Percentiles rank a stretch among this genome's conserved stretches.
These are phyloP conservation scores for Nicotiana attenuata DNA, from an alignment of 257 asterid species.

Conservation along the genomic window DNA sequence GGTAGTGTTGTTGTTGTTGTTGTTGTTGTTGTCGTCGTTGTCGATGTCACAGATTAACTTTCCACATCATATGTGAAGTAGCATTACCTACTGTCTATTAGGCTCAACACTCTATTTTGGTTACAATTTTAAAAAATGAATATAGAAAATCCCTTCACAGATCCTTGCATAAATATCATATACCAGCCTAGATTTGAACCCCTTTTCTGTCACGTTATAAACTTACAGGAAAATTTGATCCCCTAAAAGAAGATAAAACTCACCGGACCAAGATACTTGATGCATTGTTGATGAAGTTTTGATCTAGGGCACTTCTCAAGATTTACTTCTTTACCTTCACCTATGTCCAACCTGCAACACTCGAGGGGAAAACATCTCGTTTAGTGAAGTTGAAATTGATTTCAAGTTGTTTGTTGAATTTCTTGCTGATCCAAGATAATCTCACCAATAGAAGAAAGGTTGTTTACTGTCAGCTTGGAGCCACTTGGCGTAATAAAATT, in stretches of 20 bases:
- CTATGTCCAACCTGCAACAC: conserved; percentile 64
- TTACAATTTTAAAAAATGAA: not conserved
- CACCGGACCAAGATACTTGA: conserved; percentile 89
- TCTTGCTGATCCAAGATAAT: not conserved
- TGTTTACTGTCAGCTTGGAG: conserved; percentile 69
- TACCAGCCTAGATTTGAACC: not conserved
- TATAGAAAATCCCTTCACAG: not conserved
- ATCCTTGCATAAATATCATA: conserved; percentile 1
- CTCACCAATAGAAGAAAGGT: conserved; percentile 90
- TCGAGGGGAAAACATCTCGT: not conserved
- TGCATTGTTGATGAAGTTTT: conserved; percentile 81
- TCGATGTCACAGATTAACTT: not conserved
- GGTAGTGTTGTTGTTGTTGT: too few relatives aligned
- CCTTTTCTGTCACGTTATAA: not conserved
- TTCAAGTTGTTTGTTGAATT: not conserved
- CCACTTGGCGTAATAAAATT: conserved; percentile 65
- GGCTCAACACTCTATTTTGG: not conserved
- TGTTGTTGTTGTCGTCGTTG: too few relatives aligned
- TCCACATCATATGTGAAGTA: not conserved
- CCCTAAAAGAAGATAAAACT: conserved; percentile 16
- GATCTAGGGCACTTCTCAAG: conserved; percentile 65
- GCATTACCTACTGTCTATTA: not conserved
- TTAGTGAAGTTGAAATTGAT: not conserved
- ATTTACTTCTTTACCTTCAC: conserved; percentile 75
- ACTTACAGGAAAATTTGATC: not conserved